Base-by-base conservation (phyloP, 371 early-diverging fungal species). In the Paraphysoderma sedebokerense region DNA sequence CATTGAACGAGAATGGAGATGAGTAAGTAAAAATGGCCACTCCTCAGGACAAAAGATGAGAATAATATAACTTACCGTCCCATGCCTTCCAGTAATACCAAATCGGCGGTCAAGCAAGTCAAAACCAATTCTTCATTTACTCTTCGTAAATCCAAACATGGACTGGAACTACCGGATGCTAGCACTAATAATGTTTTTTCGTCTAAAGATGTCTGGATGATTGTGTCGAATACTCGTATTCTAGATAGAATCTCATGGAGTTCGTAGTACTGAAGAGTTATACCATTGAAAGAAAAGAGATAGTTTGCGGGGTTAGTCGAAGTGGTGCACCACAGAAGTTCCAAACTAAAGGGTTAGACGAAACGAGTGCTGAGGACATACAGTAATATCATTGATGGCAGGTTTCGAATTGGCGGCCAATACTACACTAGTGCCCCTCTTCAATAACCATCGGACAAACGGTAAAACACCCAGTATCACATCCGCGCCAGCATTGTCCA, bases 401-500 rank as follows among this genome's bases (percentile, higher is more conserved):
- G 83, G 82, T 7, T 52, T 50, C 7, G 74, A 64, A 60, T 81
- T 81, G 37, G 78, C 76, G 1, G 81, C 82, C 37, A 82, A 51
- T 3, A 77, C 60, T n/a, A 82, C 79, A 1, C 40, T 8, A 1
- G 70, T 64, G 27, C 72, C 70, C n/a, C 41, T 48, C 12, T 11
- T 12, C 15, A 68, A 17, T 32, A 82, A 56, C 46, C 57, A 67
- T 11, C 80, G 52, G 15, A 68, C 76, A 48, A 81, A 73, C 26
- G 82, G 82, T 13, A 81, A 46, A 13, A 81, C 68, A 33, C 79
- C 79, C 41, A 81, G 56, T 32, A 73, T 54, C 41, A 77, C 63
- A 49, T 82, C 82, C 2, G 77, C 74, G 12, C 82, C 82, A 53
- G 68, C 66, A 60, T 82, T 82, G 54, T 82, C 82, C 6, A 77